phyloP scores from a whole-genome alignment of 768 basidiomycete genomes.

The Boletus bicolor region DNA sequence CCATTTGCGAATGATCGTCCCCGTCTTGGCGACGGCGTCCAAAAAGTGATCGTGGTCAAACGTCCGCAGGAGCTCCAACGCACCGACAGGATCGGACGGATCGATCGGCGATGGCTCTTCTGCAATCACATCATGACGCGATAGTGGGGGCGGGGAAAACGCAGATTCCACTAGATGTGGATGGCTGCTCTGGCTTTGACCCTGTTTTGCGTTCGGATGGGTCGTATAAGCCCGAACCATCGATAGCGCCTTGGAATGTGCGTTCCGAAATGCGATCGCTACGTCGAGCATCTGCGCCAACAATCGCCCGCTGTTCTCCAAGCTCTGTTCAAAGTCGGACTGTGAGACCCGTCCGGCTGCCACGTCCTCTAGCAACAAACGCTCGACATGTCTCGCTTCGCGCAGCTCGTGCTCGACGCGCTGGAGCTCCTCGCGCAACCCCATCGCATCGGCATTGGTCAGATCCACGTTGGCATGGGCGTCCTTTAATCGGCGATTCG shows the following conservation, averaged over 20 bases:
- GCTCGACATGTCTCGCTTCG: constrained; percentile 64
- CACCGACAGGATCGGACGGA: constrained; percentile 67
- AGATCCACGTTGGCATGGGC: constrained; percentile 58
- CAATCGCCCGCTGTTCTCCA: constrained; percentile 65
- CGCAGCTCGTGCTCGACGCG: constrained; percentile 67
- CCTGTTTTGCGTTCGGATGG: constrained; percentile 51
- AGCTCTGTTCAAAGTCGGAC: constrained; percentile 60
- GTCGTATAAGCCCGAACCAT: constrained; percentile 54
- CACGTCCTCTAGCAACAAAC: constrained; percentile 70
- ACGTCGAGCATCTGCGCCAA: constrained; percentile 81
- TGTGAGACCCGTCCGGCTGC: constrained; percentile 66
- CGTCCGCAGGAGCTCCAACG: constrained; percentile 64
- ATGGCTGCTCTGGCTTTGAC: constrained; percentile 27
- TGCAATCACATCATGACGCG: constrained; percentile 49
- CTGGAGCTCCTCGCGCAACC: constrained; percentile 71
- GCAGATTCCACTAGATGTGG: constrained; percentile 46
- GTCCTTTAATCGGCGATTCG: constrained; percentile 62
- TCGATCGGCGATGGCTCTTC: constrained; percentile 74
- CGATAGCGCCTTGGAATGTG: constrained; percentile 70
- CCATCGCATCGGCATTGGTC: constrained; percentile 61
- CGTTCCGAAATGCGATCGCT: constrained; percentile 71
- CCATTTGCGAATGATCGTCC: constrained; percentile 92
- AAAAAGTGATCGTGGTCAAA: constrained; percentile 86
- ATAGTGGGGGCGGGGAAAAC: constrained; percentile 43
- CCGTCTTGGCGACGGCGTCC: constrained; percentile 76